Base-by-base conservation (phyloP, 805 yeast species). In the Saccharomycopsis guyanensis region DNA sequence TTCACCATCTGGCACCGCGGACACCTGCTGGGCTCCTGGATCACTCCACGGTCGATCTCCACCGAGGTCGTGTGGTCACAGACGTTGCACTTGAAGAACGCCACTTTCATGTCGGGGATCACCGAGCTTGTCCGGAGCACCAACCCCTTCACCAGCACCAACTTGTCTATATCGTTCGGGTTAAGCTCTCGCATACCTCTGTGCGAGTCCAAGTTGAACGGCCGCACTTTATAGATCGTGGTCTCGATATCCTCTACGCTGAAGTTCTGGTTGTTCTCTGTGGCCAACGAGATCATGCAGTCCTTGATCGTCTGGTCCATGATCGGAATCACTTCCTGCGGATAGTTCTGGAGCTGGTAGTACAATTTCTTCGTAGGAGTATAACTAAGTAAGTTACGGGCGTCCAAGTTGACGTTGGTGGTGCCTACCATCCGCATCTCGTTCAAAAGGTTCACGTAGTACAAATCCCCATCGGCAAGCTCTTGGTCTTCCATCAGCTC, bases 261-360 rank as follows among this genome's bases (percentile, higher is more conserved):
- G 34, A 62, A 61, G 51, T 82, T 89, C 25, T 70, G 57, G 35
- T 65, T 60, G 56, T 71, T 63, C 52, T 81, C 87, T 49, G 78
- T 66, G 18, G 80, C 79, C 16, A 85, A 61, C 12, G 86, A 80
- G 22, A 87, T 81, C 78, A 93, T 78, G 57, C 88, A 82, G 60
- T 91, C 96, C 60, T 87, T 88, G 47, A 89, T 75, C 3, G 96
- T 81, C 59, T 89, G 96, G 71, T 93, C 98, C 97, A 93, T 89
- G 56, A 93, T 86, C 8, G 98, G 97, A 46, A 93, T 80, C 33
- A 93, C 86, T 70, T 93, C 98, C 62, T 89, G 97, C 0, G 98
- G 98, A 60, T 89, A 93, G 59, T 87, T 85, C 54, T 87, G 75
- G 53, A 93, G 69, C 64, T 91, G 96, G 58, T 85, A 75, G 64